Percentiles rank a stretch among this genome's conserved stretches.
phyloP scores from a whole-genome alignment of 2,329 filamentous ascomycete species.

The Arthrobotrys conoides region DNA sequence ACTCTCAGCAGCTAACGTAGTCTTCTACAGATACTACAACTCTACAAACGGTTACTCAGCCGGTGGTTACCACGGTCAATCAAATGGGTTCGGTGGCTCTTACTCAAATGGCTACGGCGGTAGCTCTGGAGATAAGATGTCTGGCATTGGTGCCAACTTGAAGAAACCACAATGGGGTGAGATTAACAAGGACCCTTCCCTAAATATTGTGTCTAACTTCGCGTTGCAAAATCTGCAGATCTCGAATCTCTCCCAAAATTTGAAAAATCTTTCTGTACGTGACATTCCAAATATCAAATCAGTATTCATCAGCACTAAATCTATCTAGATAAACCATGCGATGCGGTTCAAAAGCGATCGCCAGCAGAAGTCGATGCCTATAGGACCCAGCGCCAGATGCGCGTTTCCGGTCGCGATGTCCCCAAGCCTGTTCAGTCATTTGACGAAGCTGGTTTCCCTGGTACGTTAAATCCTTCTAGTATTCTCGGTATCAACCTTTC shows the following conservation, averaged over 20 bases:
- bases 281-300: background rate
- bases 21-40: conserved; percentile 65
- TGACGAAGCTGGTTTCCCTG: conserved; percentile 96
- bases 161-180: conserved; percentile 91
- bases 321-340: conserved; percentile 55
- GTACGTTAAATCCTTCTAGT: conserved; percentile 54
- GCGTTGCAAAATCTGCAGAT: conserved; percentile 71
- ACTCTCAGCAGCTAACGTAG: conserved; percentile 4
- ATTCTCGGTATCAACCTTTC: background rate
- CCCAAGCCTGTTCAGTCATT: conserved; percentile 97
- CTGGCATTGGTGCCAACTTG: conserved; percentile 85
- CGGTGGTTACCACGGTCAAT: conserved; percentile 65
- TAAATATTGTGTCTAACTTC: conserved; percentile 37
- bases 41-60: conserved; percentile 69
- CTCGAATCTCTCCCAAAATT: conserved; percentile 87
- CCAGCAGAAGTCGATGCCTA: conserved; percentile 87
- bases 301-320: background rate
- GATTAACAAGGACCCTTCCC: conserved; percentile 65
- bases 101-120: conserved; percentile 68
- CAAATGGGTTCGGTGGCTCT: conserved; percentile 64
- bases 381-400: conserved; percentile 86
- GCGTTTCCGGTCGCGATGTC: conserved; percentile 82
- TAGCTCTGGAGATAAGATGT: conserved; percentile 91
- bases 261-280: conserved; percentile 88
- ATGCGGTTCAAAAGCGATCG: conserved; percentile 78